Evolutionary conservation across 2,329 filamentous ascomycete genomes (phyloP), one percentile per base, ranked within the genome.

Genomic region (Trichoderma sp.): DNA sequence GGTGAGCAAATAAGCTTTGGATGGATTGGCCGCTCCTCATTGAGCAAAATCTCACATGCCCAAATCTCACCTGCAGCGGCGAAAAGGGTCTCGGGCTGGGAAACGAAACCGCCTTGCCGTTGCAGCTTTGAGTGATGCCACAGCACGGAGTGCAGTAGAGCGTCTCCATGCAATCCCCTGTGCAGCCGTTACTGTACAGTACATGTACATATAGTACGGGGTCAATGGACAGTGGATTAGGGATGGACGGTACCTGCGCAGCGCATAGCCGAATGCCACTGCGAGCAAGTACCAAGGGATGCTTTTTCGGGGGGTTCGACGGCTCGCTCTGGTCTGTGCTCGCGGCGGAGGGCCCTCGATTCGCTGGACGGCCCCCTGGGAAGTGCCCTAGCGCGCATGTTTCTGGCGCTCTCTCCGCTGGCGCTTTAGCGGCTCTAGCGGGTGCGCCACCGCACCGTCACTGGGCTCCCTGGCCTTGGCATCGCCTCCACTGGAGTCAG

Each of bases 391-490:
- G 61, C 61, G 50, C 19, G n/a, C 37, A 35, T 65, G 37, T 22
- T 65, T 59, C 29, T 52, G 64, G 64, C 50, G 64, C 42, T 65
- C 61, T 56, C 53, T 59, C 63, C 63, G 54, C 64, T 66, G 64
- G 64, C 12, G 6, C 54, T 59, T 15, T 58, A 66, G 64, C 54
- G 37, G 61, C 54, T 59, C 22, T 66, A 66, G 64, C 34, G 61
- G 64, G 54, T 52, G 42, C 64, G 53, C 64, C 53, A 58, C 53
- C 54, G 39, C 64, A 66, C 54, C 37, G 42, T 52, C 54, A 59
- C 54, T 59, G 39, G 53, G 53, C 64, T 59, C 64, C 64, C 54
- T 66, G 53, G 64, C 19, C 64, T 66, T 66, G 64, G 64, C 64
- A 66, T 32, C 45, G 64, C 53, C 53, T 59, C 54, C 39, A 29